Base-by-base conservation (phyloP, 352 stramenopile species). In the Phytophthora macrochlamydospora region DNA sequence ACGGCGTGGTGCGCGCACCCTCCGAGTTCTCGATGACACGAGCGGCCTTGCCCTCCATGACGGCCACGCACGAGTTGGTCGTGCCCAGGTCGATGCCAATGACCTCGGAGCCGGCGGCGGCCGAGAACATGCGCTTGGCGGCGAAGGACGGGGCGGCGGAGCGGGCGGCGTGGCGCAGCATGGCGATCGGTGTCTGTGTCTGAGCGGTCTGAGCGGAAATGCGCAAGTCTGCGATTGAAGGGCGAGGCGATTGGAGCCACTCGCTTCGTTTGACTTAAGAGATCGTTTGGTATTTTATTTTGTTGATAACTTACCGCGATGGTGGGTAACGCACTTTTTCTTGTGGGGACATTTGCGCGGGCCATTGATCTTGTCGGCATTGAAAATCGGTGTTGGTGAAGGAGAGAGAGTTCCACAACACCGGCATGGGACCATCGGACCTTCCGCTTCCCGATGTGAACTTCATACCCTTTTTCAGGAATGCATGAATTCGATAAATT, bases 91-190 rank as follows among this genome's bases (percentile, higher is more conserved):
- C 35, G 35, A 40, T 40, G 35, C 35, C 35, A 1, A 40, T 98
- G 43, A 87, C 78, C 52, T 84, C 76, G 30, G 65, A 71, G 59
- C 72, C 74, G 13, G 74, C 68, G 38, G 76, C 76, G 38, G 76
- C 72, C 31, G 79, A 85, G 66, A 88, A 84, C 61, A 83, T 79
- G 68, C 79, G 79, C 71, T 79, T 77, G 50, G 54, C 51, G 37
- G 59, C 64, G 49, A 52, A 51, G 18, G 71, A 49, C 35, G 59
- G 65, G 37, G 59, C 28, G 55, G 56, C 56, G 59, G 68, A 65
- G 35, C 61, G 44, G 51, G 38, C 42, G 30, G 58, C 52, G 59
- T 68, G 71, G 51, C 63, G 57, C 58, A 80, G 48, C 54, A 75
- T 76, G 14, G 30, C 63, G 51, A 62, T 50, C 30, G 40, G 48